Base-by-base conservation (phyloP, 768 basidiomycete species). In the Suillus cothurnatus region DNA sequence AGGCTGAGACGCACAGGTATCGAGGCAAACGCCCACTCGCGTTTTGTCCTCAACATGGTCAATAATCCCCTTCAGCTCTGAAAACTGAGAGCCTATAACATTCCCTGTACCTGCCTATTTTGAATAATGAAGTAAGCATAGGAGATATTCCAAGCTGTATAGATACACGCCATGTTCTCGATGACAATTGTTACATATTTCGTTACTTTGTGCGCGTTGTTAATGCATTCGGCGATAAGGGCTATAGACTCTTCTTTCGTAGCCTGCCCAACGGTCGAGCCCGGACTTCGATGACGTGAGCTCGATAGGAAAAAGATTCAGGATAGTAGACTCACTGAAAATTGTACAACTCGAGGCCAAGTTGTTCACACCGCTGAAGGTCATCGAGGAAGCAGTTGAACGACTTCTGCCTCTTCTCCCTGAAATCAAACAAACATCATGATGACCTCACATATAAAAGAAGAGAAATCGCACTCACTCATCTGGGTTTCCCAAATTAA, bases 351-450 rank as follows among this genome's bases (percentile, higher is more conserved):
- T 80, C 77, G 23, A 95, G 80, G 0, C 90, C 93, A 21, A 96
- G 84, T 65, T 82, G 82, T 69, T 94, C 91, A 70, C 93, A 94
- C 58, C 94, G 80, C 71, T 83, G 82, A 31, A 95, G 77, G 64
- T 96, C 94, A 64, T 95, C 94, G 9, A 94, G 69, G 73, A 96
- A 95, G 72, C 93, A 95, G 23, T 84, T 81, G 66, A 88, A 93
- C 0, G 88, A 88, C 68, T 91, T 91, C 67, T 86, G 81, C 1
- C 90, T 83, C 65, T 91, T 93, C 26, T 80, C 80, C 9, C 89
- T 91, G 53, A 5, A 39, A 15, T 28, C 1, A 17, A 12, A 62
- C 38, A 53, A 14, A 4, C 9, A 21, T 23, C n/a, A 47, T 19
- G 34, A 39, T n/a, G 41, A 56, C 7, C 23, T 12, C 28, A 31